Base-by-base conservation (phyloP, 352 stramenopile genomes). In the Thalassiosira allenii region DNA sequence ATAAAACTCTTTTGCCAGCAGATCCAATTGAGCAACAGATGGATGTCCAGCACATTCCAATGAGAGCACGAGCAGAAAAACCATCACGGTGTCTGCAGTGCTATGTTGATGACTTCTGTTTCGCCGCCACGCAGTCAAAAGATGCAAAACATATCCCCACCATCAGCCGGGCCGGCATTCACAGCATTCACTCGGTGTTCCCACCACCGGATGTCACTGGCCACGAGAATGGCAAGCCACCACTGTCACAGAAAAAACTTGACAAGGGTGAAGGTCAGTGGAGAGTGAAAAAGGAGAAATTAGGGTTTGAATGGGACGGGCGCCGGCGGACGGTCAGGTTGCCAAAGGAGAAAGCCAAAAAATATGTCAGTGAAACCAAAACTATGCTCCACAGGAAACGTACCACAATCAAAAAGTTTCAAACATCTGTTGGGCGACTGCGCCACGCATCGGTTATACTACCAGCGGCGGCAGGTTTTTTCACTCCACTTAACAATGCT, bases 151-250 rank as follows among this genome's bases (percentile, higher is more conserved):
- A n/a, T n/a, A 8, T 82, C 1, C 6, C 27, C 8, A 62, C 70
- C n/a, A 11, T 61, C 0, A 9, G 53, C 49, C 20, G 53, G 23
- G 56, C 53, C 11, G 30, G 75, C 1, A 47, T 76, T 43, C 20
- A 70, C 20, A 62, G 53, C 0, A 69, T 81, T 5, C 72, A 81
- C 58, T 59, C 74, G n/a, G 72, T 81, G 1, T 82, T 82, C 17
- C 73, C 73, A n/a, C n/a, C n/a, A n/a, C n/a, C n/a, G n/a, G n/a
- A n/a, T n/a, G n/a, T n/a, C 29, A n/a, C 32, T 2, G 29, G 41
- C 25, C 34, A 41, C 2, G 32, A 63, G 3, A 32, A 74, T 14
- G 20, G 12, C 1, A 23, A 67, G 22, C 52, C 72, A 20, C 53
- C 53, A 0, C 41, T 73, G 22, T 64, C 47, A 11, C n/a, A 63